Base-by-base conservation (phyloP, 495 filamentous ascomycete species). In the Sabuloglossum arenarium region DNA sequence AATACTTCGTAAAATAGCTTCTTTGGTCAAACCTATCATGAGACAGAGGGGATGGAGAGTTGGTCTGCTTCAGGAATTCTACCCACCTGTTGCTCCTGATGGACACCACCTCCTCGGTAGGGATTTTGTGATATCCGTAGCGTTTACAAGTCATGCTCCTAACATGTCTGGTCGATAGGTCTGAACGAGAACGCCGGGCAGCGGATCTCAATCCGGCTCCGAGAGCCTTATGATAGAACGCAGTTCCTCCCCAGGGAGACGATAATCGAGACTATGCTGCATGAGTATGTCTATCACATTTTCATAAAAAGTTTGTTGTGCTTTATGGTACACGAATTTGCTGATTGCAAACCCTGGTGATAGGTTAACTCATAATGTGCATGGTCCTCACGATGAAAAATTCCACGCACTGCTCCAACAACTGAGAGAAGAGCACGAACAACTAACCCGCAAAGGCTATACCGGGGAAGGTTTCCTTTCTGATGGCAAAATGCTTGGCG, bases 21-120 rank as follows among this genome's bases (percentile, higher is more conserved):
- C 87, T 12, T 66, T 94, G 14, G 89, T 97, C 45, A 98, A 95
- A 66, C 91, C 91, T 14, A 85, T 98, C 55, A 97, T 97, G 90
- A 73, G 86, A 59, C 85, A 85, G 53, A 75, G 86, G 45, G 73
- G 72, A 25, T 98, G 88, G 86, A 81, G 68, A 59, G 86, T 98
- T 23, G 77, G 78, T 6, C 78, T 81, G 42, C 77, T 98, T 16
- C 78, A 78, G 27, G 91, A 97, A 66, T 93, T 98, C 67, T 85
- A 82, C 58, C 91, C 90, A 1, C 0, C 70, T 43, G 75, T 29
- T 29, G 47, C 47, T 14, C 14, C 24, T 27, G 47, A 51, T 11
- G 1, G 72, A 93, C 60, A 65, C 69, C 86, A 85, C 55, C 75
- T 96, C 0, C 70, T 94, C 37, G 90, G 87, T 71, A 70, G 32